phyloP scores from a whole-genome alignment of 1,284 basidiomycete genomes.

The Leucoagaricus sp. region DNA sequence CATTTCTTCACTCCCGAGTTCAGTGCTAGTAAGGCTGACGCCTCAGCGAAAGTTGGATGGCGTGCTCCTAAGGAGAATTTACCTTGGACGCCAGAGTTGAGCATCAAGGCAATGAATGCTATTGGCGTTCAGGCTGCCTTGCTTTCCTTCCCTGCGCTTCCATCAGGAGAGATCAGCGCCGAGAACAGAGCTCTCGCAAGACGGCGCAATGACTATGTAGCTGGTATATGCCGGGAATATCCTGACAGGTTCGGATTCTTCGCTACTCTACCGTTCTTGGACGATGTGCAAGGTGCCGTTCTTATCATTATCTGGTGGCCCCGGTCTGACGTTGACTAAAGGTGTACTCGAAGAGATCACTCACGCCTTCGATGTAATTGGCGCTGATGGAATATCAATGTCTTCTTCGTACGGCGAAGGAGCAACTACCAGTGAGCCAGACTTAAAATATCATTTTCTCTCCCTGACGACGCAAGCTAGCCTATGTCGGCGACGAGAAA shows the following conservation, averaged over 20 bases:
- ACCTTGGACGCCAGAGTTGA: constrained; percentile 62
- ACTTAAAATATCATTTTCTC: not conserved
- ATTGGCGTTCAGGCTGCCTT: constrained; percentile 58
- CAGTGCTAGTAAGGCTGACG: constrained; percentile 37
- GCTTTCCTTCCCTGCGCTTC: constrained; percentile 65
- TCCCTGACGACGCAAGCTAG: constrained; percentile 32
- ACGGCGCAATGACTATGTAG: constrained; percentile 47
- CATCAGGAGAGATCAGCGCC: constrained; percentile 39
- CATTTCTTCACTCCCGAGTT: constrained; percentile 62
- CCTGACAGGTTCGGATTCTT: constrained; percentile 66
- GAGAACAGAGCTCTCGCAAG: constrained; percentile 46
- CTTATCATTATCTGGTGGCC: not conserved
- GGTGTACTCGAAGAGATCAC: constrained; percentile 57
- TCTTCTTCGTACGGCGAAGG: constrained; percentile 64
- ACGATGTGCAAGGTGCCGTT: constrained; percentile 54
- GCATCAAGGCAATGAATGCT: constrained; percentile 59
- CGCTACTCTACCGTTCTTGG: constrained; percentile 59
- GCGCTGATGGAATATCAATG: constrained; percentile 62
- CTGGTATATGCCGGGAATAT: constrained; percentile 46
- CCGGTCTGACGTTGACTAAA: constrained; percentile 23
- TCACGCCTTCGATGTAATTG: constrained; percentile 57
- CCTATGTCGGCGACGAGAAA: constrained; percentile 60
- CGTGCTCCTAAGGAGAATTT: constrained; percentile 59
- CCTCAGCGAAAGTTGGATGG: constrained; percentile 54
- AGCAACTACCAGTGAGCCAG: constrained; percentile 40